Conservation (phyloP, 2,329 filamentous ascomycete genomes). For the Fusarium sp. region DNA sequence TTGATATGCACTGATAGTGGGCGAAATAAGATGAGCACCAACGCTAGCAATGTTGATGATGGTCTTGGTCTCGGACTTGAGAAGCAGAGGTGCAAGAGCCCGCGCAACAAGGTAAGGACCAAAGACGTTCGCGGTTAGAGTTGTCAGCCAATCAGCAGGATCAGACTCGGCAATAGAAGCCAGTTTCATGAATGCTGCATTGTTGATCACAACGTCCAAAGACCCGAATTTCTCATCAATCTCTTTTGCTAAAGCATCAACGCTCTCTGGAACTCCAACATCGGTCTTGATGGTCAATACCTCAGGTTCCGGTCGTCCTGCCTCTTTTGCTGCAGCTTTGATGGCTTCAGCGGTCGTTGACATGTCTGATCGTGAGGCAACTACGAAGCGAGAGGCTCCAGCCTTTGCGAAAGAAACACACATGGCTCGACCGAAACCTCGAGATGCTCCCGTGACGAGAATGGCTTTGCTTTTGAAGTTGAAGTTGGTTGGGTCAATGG, state of each 20-base stretch:
- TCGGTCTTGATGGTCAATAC: slow-evolving; percentile 4
- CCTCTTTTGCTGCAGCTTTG: neutral
- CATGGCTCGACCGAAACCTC: slow-evolving; percentile 19
- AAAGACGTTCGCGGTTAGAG: slow-evolving; percentile 4
- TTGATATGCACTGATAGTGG: slow-evolving; percentile 25
- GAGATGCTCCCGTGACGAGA: slow-evolving; percentile 19
- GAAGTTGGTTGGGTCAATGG: slow-evolving; percentile 14
- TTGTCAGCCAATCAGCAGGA: slow-evolving; percentile 16
- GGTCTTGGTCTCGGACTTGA: neutral
- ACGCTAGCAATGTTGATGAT: slow-evolving; percentile 22
- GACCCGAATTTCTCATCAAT: neutral
- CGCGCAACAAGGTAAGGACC: slow-evolving; percentile 12
- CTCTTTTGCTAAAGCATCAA: slow-evolving; percentile 1
- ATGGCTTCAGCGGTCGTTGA: neutral
- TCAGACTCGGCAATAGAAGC: slow-evolving; percentile 8
- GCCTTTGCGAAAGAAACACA: slow-evolving; percentile 8
- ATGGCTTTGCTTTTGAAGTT: slow-evolving; percentile 4
- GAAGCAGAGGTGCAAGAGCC: slow-evolving; percentile 6
- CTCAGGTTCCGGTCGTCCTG: neutral
- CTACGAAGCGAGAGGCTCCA: slow-evolving; percentile 3
- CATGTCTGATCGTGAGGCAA: slow-evolving; percentile 15
- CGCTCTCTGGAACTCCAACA: slow-evolving; percentile 10
- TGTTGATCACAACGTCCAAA: slow-evolving; percentile 17
- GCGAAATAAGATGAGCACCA: slow-evolving; percentile 22
- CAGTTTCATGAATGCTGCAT: slow-evolving; percentile 25